Conservation (phyloP, 306 rosid genomes). For the Delonix regia region DNA sequence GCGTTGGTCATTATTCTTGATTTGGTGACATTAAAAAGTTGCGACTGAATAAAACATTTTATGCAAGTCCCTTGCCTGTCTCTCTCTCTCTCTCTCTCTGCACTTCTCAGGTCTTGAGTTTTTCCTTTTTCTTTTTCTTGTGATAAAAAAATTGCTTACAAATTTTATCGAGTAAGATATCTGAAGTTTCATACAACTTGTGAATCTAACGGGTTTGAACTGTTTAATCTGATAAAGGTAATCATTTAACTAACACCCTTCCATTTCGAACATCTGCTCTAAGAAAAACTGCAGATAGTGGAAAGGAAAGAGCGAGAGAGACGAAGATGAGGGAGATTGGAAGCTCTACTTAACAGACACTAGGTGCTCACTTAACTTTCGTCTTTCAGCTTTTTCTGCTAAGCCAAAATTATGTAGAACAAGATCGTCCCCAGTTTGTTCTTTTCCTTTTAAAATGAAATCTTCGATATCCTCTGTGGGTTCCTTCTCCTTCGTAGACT, state of each 20-base stretch:
- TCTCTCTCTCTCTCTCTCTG: no score
- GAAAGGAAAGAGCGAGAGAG: neutral
- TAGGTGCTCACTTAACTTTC: conserved; percentile 24
- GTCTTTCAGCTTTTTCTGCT: conserved; percentile 54
- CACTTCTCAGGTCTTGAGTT: no score
- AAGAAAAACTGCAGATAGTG: neutral
- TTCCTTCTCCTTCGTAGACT: neutral
- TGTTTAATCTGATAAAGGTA: no score
- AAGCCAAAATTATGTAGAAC: conserved; percentile 48
- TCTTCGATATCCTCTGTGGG: neutral
- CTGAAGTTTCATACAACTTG: no score
- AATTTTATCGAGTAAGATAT: neutral
- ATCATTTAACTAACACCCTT: no score
- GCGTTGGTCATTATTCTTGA: neutral
- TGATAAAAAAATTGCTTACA: neutral
- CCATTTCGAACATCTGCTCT: conserved; percentile 38
- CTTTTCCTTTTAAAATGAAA: neutral
- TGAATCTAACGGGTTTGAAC: no score
- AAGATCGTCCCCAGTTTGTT: neutral
- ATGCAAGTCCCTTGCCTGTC: neutral
- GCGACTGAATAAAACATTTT: conserved; percentile 1
- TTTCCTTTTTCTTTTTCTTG: neutral
- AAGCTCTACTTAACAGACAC: conserved; percentile 47
- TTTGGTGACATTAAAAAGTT: neutral
- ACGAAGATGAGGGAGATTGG: conserved; percentile 58